Percentiles rank a stretch among this genome's conserved stretches.
Conservation (phyloP, 2,329 filamentous ascomycete genomes). For the Trichoderma sp. region DNA sequence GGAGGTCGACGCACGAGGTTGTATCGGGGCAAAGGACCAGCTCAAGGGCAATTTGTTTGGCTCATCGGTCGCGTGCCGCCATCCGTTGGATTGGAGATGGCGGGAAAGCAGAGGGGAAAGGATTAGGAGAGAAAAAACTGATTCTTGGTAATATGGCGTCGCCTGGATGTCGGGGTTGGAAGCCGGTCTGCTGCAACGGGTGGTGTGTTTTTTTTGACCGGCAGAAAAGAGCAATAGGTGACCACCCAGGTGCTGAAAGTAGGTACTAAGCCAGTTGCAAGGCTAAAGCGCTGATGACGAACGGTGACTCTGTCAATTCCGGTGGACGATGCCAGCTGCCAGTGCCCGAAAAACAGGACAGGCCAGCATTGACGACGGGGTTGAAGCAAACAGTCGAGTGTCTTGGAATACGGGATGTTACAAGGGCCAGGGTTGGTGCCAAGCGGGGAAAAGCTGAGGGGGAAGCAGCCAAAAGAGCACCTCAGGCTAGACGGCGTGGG, state of each 20-base stretch:
- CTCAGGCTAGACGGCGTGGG: constrained; percentile 1
- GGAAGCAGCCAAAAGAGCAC: not conserved
- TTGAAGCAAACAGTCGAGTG: not conserved
- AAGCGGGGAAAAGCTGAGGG: constrained; percentile 12
- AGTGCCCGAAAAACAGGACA: not conserved
- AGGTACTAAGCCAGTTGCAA: not conserved
- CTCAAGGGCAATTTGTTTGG: constrained; percentile 14
- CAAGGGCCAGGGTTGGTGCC: not conserved
- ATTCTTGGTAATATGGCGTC: constrained; percentile 2
- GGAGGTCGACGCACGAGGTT: not conserved
- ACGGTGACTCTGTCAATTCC: not conserved
- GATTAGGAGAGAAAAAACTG: not conserved
- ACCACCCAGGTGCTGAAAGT: too few relatives aligned
- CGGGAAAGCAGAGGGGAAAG: not conserved
- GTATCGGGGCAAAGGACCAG: constrained; percentile 22
- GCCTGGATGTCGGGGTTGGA: constrained; percentile 10
- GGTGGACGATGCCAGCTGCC: not conserved
- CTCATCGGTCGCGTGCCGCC: constrained; percentile 29
- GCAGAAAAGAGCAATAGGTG: constrained; percentile 5
- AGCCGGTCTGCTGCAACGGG: not conserved
- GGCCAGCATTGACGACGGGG: not conserved
- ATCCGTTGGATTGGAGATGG: constrained; percentile 24
- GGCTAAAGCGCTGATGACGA: not conserved
- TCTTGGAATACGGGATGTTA: constrained; percentile 10
- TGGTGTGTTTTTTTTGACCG: constrained; percentile 2